A percentile compares a stretch with the other conserved stretches of the same genome.
phyloP scores from a whole-genome alignment of 768 basidiomycete species.

The Sistotremastrum suecicum region DNA sequence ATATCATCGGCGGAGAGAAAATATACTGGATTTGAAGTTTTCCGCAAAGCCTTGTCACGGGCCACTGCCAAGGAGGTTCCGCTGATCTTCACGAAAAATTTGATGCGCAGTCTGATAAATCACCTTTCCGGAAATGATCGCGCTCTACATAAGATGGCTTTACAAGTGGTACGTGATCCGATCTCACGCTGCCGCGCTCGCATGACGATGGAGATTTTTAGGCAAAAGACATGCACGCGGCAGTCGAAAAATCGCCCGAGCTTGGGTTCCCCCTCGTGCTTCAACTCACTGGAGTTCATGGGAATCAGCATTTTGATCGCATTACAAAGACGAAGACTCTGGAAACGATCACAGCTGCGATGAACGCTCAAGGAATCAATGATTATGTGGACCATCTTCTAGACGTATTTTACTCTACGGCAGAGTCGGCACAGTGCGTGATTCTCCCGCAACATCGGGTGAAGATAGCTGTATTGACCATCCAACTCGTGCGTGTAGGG shows the following conservation, averaged over 20 bases:
- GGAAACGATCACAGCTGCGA: conserved; percentile 63
- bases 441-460: no score
- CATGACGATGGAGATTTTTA: conserved; percentile 15
- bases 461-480: no score
- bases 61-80: conserved; percentile 54
- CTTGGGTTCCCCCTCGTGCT: conserved; percentile 77
- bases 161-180: conserved; percentile 48
- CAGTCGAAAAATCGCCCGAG: conserved; percentile 61
- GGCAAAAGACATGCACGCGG: conserved; percentile 62
- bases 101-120: conserved; percentile 95
- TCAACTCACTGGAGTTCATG: conserved; percentile 71
- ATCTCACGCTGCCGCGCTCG: neutral
- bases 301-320: conserved; percentile 80
- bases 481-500: conserved; percentile 16
- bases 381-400: conserved; percentile 65
- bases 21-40: conserved; percentile 92
- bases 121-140: conserved; percentile 82
- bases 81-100: conserved; percentile 85
- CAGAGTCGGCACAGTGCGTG: no score
- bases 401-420: conserved; percentile 7
- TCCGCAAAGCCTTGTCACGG: conserved; percentile 63
- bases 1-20: conserved; percentile 80
- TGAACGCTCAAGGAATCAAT: conserved; percentile 62
- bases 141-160: conserved; percentile 80
- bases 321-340: conserved; percentile 88